phyloP scores from a whole-genome alignment of 306 rosid species.

The Prunus mume region DNA sequence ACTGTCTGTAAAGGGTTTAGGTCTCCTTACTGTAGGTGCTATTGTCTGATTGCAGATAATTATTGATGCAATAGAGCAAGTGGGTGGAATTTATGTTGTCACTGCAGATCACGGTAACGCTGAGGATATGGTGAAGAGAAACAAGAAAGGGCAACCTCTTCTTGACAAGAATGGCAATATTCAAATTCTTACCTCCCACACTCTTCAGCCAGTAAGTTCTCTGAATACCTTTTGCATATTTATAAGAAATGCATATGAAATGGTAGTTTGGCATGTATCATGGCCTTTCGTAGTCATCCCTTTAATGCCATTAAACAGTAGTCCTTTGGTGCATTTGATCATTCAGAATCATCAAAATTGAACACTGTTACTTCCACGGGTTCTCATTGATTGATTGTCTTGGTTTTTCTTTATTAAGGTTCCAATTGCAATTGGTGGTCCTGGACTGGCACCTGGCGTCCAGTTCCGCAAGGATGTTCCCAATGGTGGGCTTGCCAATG shows the following conservation, averaged over 20 bases:
- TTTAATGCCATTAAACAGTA: too few relatives aligned
- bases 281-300: not conserved
- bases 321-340: not conserved
- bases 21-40: not conserved
- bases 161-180: conserved; percentile 82
- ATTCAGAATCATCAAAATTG: not conserved
- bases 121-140: conserved; percentile 98
- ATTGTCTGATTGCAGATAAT: conserved; percentile 58
- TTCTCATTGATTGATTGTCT: not conserved
- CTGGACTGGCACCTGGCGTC: conserved; percentile 75
- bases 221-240: not conserved
- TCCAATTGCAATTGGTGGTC: conserved; percentile 96
- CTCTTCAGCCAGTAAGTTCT: conserved; percentile 87
- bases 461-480: conserved; percentile 76
- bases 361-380: not conserved
- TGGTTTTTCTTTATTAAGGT: conserved; percentile 47
- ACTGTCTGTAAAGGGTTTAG: not conserved
- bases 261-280: not conserved
- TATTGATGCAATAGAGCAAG: conserved; percentile 87
- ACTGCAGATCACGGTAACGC: conserved; percentile 99
- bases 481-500: conserved; percentile 80
- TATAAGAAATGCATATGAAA: not conserved
- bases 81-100: conserved; percentile 93
- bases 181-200: conserved; percentile 95
- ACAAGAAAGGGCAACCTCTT: conserved; percentile 71